Base-by-base conservation (phyloP, 352 stramenopile genomes). In the Phytophthora syringae region DNA sequence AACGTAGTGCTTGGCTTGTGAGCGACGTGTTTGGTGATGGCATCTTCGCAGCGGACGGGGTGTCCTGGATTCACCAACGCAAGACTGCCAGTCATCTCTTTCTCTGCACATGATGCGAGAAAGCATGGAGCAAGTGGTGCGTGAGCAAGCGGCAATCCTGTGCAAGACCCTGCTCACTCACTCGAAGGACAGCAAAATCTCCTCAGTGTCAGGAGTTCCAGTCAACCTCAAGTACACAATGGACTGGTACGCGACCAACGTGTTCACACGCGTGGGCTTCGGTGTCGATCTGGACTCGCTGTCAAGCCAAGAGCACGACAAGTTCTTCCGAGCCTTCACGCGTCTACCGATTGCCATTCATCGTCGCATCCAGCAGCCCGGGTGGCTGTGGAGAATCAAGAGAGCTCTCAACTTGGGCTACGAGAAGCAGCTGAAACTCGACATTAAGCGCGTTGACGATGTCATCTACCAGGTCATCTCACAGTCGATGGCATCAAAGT, bases 11-110 rank as follows among this genome's bases (percentile, higher is more conserved):
- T 28, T 45, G 73, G 79, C 34, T 72, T n/a, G 47, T 84, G 7
- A 56, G 60, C 5, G 75, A 90, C 55, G 57, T 94, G 16, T 77
- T 96, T 44, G 86, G 88, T 13, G 64, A 84, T 15, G 82, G 84
- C 39, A 94, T 95, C 55, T 82, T 94, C 49, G 78, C 71, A 4
- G 64, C 70, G 0, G 85, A 96, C 37, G 82, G 85, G 21, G 62
- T 80, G 37, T 66, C 77, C 36, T 96, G 86, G 88, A 66, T 79
- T 12, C 55, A 81, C 22, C 88, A 95, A 55, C 83, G 86, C 55
- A 93, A 93, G 52, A 86, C 72, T 13, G 85, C 89, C 45, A 96
- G 86, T 43, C 92, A 97, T 57, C 86, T 98, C 10, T 96, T 97
- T 94, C 84, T 22, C 76, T 85, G 34, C 67, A 72, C 32, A 77